Base-by-base conservation (phyloP, 306 rosid species). In the Argentina anserina region DNA sequence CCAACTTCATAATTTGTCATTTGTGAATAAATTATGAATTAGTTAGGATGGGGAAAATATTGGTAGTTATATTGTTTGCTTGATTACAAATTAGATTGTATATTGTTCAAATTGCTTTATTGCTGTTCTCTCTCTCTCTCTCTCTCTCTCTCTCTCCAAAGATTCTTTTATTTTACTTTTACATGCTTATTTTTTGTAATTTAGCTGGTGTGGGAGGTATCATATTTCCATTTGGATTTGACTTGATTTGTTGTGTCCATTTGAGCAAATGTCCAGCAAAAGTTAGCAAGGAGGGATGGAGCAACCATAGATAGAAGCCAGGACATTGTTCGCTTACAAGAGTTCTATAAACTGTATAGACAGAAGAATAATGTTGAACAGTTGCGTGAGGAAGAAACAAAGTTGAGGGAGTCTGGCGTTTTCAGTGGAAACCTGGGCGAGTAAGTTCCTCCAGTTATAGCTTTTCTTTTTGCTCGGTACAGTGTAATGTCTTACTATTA, bases 271-370 rank as follows among this genome's bases (percentile, higher is more conserved):
- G 80, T 82, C 67, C 94, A 94, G 97, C 96, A 94, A 94, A 94
- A 94, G 78, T 81, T 94, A 61, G 95, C 91, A 33, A 94, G 86
- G 85, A 85, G 84, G 84, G 98, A 91, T 60, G 89, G 78, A 59
- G 95, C 91, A 78, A 76, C 77, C 56, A 94, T 89, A 76, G 98
- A 94, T 79, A 88, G 96, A 85, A 87, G 96, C 80, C 97, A 87
- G 69, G 98, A 94, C 62, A 78, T 86, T 76, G 76, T 79, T 61
- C 91, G 82, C 75, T 80, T 94, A 66, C 96, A 85, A 74, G 95
- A 94, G 84, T 94, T 91, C 83, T 94, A 94, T 85, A 94, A 78
- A 75, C 75, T 65, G 33, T 94, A 91, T 29, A 79, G 98, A 81
- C 89, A 91, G 82, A 86, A 74, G 77, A 70, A 94, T 85, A 81